phyloP scores from a whole-genome alignment of 805 yeast genomes.

The Wickerhamiella sergipiensis region DNA sequence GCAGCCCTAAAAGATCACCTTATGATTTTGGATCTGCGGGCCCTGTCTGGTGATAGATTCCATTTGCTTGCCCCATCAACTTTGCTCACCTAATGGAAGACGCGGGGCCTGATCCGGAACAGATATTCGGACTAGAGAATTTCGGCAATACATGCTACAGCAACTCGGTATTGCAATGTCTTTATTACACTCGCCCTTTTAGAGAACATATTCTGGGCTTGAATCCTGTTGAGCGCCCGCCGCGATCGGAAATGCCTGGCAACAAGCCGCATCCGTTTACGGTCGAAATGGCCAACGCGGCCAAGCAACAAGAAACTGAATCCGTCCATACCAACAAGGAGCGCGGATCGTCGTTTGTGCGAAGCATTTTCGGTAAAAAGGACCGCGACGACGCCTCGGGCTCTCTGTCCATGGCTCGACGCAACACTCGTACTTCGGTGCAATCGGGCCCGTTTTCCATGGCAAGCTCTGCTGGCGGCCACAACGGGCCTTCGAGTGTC shows the following conservation, averaged over 20 bases:
- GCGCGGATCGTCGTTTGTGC: neutral
- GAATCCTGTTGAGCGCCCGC: conserved; percentile 21
- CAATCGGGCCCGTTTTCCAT: neutral
- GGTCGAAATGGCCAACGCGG: conserved; percentile 15
- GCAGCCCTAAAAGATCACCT: neutral
- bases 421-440: neutral
- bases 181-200: conserved; percentile 61
- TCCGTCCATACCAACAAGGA: neutral
- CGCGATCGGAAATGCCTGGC: conserved; percentile 27
- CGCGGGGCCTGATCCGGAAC: conserved; percentile 19
- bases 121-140: conserved; percentile 32
- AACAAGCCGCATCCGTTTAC: conserved; percentile 23
- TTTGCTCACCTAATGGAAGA: neutral
- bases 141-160: conserved; percentile 74
- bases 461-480: neutral
- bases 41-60: neutral
- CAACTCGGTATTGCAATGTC: conserved; percentile 81
- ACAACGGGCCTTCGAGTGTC: neutral
- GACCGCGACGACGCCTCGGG: conserved; percentile 2
- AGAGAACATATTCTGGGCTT: conserved; percentile 36
- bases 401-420: conserved; percentile 1
- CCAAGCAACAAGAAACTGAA: conserved; percentile 1
- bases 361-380: conserved; percentile 1
- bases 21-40: neutral
- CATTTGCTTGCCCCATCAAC: neutral